Percentiles rank a stretch among this genome's conserved stretches.
Evolutionary conservation across 1,284 basidiomycete genomes (phyloP).

Genomic region (Ustanciosporium gigantosporum): DNA sequence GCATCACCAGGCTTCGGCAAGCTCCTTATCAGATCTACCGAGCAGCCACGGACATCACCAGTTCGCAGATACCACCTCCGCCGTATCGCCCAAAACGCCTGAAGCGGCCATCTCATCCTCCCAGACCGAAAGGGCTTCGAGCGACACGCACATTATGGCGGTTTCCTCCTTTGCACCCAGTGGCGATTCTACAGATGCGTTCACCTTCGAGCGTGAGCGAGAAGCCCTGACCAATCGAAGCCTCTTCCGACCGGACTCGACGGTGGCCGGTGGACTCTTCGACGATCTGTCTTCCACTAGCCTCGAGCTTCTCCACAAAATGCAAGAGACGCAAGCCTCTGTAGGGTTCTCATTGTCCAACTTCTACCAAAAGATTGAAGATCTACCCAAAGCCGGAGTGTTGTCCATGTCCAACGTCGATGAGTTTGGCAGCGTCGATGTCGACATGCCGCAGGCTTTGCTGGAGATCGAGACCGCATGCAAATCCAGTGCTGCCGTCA

Average conservation of each 20-base stretch:
- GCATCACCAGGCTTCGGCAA: not conserved
- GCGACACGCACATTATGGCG: too few relatives aligned
- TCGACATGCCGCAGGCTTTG: slow-evolving; percentile 27
- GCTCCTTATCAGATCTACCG: not conserved
- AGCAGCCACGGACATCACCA: not conserved
- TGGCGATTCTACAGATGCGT: slow-evolving; percentile 5
- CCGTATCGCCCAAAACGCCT: not conserved
- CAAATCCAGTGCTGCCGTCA: slow-evolving; percentile 34
- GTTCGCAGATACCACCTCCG: not conserved
- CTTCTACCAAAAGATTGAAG: slow-evolving; percentile 48
- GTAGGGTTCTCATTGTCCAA: slow-evolving; percentile 21
- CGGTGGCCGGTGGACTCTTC: slow-evolving; percentile 23
- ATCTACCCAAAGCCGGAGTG: slow-evolving; percentile 48
- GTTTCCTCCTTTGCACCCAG: not conserved
- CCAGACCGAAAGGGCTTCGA: too few relatives aligned
- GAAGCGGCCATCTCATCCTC: not conserved
- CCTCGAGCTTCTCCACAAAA: slow-evolving; percentile 43
- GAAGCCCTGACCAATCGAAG: slow-evolving; percentile 15
- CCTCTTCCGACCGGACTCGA: slow-evolving; percentile 20
- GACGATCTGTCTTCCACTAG: slow-evolving; percentile 44
- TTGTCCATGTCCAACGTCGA: slow-evolving; percentile 14
- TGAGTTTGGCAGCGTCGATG: slow-evolving; percentile 20
- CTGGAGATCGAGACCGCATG: slow-evolving; percentile 28
- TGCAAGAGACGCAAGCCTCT: slow-evolving; percentile 22
- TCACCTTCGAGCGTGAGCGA: slow-evolving; percentile 27